Evolutionary conservation across 1,284 basidiomycete species (phyloP).

Genomic region (Xerocomus tenax): DNA sequence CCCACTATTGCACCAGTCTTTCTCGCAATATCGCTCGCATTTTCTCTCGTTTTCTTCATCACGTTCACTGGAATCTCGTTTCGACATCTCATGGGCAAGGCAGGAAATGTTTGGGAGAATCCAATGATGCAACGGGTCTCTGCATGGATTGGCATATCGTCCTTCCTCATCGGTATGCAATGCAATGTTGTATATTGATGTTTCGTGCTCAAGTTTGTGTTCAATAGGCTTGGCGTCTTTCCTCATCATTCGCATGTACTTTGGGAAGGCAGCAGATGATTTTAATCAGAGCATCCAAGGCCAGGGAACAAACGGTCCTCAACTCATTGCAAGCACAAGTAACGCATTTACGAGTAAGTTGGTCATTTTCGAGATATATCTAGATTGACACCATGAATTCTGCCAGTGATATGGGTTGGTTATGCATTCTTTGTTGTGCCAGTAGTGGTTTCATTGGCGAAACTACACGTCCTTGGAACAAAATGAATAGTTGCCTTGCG

Average conservation of each 20-base stretch:
- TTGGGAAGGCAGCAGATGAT: constrained; percentile 67
- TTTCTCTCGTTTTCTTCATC: constrained; percentile 59
- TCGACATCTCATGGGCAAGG: constrained; percentile 55
- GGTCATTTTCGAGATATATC: constrained; percentile 1
- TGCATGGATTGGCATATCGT: constrained; percentile 67
- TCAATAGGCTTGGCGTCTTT: constrained; percentile 56
- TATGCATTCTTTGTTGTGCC: constrained; percentile 68
- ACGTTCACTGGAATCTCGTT: constrained; percentile 60
- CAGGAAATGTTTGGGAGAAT: constrained; percentile 43
- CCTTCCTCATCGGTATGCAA: constrained; percentile 60
- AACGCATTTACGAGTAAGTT: constrained; percentile 70
- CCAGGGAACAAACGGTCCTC: constrained; percentile 45
- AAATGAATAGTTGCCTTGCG: constrained; percentile 25
- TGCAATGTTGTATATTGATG: neutral
- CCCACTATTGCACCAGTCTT: constrained; percentile 55
- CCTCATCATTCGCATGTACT: constrained; percentile 70
- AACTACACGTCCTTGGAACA: constrained; percentile 51
- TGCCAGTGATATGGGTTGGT: constrained; percentile 64
- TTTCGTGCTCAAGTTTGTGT: constrained; percentile 1
- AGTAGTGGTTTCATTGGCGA: constrained; percentile 60
- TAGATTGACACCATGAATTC: constrained; percentile 2
- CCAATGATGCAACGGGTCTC: constrained; percentile 51
- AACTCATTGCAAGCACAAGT: constrained; percentile 53
- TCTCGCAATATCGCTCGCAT: constrained; percentile 52
- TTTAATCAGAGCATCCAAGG: constrained; percentile 57